A percentile compares a stretch with the other conserved stretches of the same genome.
phyloP scores from a whole-genome alignment of 2,329 filamentous ascomycete genomes.

The Fusarium ramigenum region DNA sequence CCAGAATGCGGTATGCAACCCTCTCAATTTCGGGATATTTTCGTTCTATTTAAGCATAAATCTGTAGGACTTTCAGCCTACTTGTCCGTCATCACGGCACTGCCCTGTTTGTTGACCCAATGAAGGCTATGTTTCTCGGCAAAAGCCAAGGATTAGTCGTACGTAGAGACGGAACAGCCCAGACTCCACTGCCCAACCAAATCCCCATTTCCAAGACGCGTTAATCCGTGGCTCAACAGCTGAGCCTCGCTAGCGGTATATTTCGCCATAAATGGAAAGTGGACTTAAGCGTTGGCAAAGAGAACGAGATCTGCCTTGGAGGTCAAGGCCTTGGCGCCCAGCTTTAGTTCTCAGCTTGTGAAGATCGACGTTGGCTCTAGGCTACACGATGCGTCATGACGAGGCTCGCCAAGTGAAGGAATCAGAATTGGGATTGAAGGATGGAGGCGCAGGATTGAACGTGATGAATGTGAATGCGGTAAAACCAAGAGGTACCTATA shows the following conservation, averaged over 20 bases:
- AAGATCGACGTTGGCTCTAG: neutral
- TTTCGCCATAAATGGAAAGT: neutral
- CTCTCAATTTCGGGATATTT: fast-evolving
- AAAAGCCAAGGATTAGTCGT: neutral
- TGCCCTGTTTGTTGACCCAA: neutral
- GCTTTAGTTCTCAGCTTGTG: neutral
- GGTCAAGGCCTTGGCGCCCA: neutral
- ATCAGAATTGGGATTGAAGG: fast-evolving
- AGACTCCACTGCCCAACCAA: neutral
- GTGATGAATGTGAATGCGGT: neutral
- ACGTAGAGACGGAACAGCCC: neutral
- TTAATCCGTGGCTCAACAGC: neutral
- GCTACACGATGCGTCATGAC: neutral
- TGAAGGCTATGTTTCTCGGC: neutral
- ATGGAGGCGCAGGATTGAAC: neutral
- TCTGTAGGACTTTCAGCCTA: fast-evolving
- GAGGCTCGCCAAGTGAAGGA: neutral
- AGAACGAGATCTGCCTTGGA: neutral
- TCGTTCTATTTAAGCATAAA: neutral
- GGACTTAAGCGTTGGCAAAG: neutral
- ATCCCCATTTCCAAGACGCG: neutral
- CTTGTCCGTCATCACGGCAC: neutral
- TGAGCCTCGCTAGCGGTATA: neutral
- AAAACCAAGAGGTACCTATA: neutral
- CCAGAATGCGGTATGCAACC: fast-evolving